Base-by-base conservation (phyloP, 352 stramenopile genomes). In the Peronospora farinosa region DNA sequence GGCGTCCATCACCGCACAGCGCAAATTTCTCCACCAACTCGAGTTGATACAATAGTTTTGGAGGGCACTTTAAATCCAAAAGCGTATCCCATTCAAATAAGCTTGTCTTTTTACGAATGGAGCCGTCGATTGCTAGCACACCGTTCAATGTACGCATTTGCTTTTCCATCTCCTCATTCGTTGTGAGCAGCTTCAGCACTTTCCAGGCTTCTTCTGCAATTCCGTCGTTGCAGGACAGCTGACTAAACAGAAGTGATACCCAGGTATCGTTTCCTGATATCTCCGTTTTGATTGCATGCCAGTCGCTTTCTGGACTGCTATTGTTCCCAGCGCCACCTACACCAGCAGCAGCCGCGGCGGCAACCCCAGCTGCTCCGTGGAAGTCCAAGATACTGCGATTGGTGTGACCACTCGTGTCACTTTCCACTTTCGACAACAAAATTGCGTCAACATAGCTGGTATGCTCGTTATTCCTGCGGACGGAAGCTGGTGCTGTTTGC, bases 161-260 rank as follows among this genome's bases (percentile, higher is more conserved):
- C 49, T 86, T 88, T 54, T 88, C 79, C 70, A 90, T 86, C 17
- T 58, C 33, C 7, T 68, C 57, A 54, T 89, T 70, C 15, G 72
- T 73, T 25, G 69, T 66, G 10, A 93, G 53, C 25, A 90, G 54
- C 40, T 86, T 91, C 11, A 93, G 40, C 15, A 91, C 59, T 47
- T 87, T 87, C 74, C 74, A 87, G 8, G 74, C 75, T 63, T 87
- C 81, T 54, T 88, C 81, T 40, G 68, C 72, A 15, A 86, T 72
- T 27, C 60, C 66, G 25, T 67, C 59, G 3, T 55, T 56, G 23
- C 72, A 71, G 2, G 69, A 67, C 9, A 90, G 54, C 38, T 86
- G 48, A 2, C 69, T 47, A 45, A 86, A 84, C 4, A 92, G 17
- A 19, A 78, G 52, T 25, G 47, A 31, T 33, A 81, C 16, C 53